Evolutionary conservation across 352 stramenopile species (phyloP).

Genomic region (Pythium guiyangense): DNA sequence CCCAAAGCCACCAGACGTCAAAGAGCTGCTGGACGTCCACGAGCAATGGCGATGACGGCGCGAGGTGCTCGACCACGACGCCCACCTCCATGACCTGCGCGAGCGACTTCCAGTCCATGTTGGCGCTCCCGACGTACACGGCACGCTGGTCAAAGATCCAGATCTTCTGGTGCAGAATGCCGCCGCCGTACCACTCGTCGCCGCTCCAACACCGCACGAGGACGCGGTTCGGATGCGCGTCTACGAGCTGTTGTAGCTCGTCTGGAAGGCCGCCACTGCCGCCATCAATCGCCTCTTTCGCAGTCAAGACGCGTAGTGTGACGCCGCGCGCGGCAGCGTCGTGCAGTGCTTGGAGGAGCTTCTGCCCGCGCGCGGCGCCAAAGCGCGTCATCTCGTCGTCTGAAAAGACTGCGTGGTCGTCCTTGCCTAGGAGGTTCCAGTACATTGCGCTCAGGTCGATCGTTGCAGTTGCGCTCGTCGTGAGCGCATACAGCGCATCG

Average conservation of each 20-base stretch:
- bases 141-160: slow-evolving; percentile 65
- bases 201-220: slow-evolving; percentile 59
- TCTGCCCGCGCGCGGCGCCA: slow-evolving; percentile 44
- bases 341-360: slow-evolving; percentile 47
- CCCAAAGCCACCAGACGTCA: slow-evolving; percentile 71
- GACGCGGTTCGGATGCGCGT: slow-evolving; percentile 26
- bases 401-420: slow-evolving; percentile 49
- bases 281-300: slow-evolving; percentile 18
- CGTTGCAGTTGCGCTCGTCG: slow-evolving; percentile 29
- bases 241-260: slow-evolving; percentile 48
- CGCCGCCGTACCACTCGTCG: slow-evolving; percentile 62
- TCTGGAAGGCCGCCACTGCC: slow-evolving; percentile 23
- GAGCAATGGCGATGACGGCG: slow-evolving; percentile 26
- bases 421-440: slow-evolving; percentile 65
- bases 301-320: slow-evolving; percentile 47
- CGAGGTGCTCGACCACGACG: slow-evolving; percentile 49
- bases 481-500: slow-evolving; percentile 36
- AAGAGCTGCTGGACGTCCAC: slow-evolving; percentile 61
- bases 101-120: slow-evolving; percentile 87
- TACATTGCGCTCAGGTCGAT: slow-evolving; percentile 86
- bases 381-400: slow-evolving; percentile 52
- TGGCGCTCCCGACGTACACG: slow-evolving; percentile 76
- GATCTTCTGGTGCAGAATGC: slow-evolving; percentile 83
- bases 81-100: slow-evolving; percentile 85
- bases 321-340: slow-evolving; percentile 49